phyloP scores from a whole-genome alignment of 805 yeast species.

The Candida krabiensis region DNA sequence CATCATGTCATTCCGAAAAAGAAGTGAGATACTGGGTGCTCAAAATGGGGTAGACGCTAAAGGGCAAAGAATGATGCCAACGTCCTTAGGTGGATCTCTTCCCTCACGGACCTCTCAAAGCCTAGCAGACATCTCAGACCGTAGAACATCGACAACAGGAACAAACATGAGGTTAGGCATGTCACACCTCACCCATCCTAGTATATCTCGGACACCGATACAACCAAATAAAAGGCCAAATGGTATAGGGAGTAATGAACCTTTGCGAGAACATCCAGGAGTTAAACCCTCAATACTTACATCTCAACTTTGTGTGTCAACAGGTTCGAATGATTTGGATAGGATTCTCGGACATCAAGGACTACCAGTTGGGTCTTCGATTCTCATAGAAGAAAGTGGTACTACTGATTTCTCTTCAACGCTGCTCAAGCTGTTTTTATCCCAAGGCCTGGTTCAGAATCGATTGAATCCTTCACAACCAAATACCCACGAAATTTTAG shows the following conservation, averaged over 20 bases:
- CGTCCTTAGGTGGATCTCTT: too few species aligned
- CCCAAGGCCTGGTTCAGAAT: conserved; percentile 75
- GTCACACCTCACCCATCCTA: too few species aligned
- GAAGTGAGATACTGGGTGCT: conserved; percentile 56
- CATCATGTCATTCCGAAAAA: conserved; percentile 64
- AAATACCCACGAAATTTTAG: conserved; percentile 60
- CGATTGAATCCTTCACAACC: conserved; percentile 42
- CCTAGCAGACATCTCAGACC: too few species aligned
- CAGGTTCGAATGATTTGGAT: conserved; percentile 80
- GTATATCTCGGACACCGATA: too few species aligned
- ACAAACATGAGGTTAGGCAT: too few species aligned
- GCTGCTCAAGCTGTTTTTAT: conserved; percentile 63
- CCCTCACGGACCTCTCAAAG: too few species aligned
- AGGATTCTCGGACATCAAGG: conserved; percentile 78
- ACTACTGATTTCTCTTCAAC: conserved; percentile 85
- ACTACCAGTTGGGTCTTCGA: conserved; percentile 70
- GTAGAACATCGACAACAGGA: too few species aligned
- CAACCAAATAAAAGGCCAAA: too few species aligned
- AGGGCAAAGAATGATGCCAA: too few species aligned
- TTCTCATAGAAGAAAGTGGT: conserved; percentile 79
- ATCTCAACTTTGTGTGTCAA: conserved; percentile 73
- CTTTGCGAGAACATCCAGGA: conserved; percentile 65
- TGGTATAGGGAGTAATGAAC: too few species aligned
- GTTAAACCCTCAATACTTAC: conserved; percentile 75
- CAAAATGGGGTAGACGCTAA: too few species aligned